Evolutionary conservation across 495 filamentous ascomycete genomes (phyloP), one percentile per base, ranked within the genome.

Genomic region (Aspergillus cavernicola): DNA sequence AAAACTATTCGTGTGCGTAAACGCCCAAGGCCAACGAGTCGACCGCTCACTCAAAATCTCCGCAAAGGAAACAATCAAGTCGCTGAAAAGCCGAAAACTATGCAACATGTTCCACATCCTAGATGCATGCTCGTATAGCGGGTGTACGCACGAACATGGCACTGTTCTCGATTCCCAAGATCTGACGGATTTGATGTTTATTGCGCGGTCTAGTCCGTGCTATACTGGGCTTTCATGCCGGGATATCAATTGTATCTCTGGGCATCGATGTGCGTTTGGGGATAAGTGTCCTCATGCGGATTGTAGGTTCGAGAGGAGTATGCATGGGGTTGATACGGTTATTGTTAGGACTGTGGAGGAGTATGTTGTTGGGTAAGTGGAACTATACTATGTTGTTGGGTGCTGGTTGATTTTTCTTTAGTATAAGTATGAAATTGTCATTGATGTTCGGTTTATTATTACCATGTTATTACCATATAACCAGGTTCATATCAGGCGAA

Each of bases 61-160:
- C 18, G 50, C 52, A 12, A 57, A 61, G 13, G 56, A 53, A 8
- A 56, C 55, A 2, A 16, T 65, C 38, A 50, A 52, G 3, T 24
- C 24, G 9, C 55, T 69, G 7, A 65, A 61, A 20, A 18, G 26
- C 12, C 35, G 42, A 3, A 66, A 65, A 40, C 50, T 59, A 18
- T 69, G 64, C 53, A 63, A 69, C 45, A 50, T 39, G 31, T 62
- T 50, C 39, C 59, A 69, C 39, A 48, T 69, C 20, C 53, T 61
- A 20, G 62, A 52, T 1, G 42, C 39, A 13, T 69, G 64, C 40
- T 39, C 40, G 1, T 57, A 44, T 24, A 49, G 52, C 23, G 24
- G 13, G 4, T 69, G 64, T 42, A 60, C 37, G 6, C 51, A 65
- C 36, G 39, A 52, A 7, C 64, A 69, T 43, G 24, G 52, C 48